phyloP scores from a whole-genome alignment of 768 basidiomycete genomes.

The Fomitopsis serialis region DNA sequence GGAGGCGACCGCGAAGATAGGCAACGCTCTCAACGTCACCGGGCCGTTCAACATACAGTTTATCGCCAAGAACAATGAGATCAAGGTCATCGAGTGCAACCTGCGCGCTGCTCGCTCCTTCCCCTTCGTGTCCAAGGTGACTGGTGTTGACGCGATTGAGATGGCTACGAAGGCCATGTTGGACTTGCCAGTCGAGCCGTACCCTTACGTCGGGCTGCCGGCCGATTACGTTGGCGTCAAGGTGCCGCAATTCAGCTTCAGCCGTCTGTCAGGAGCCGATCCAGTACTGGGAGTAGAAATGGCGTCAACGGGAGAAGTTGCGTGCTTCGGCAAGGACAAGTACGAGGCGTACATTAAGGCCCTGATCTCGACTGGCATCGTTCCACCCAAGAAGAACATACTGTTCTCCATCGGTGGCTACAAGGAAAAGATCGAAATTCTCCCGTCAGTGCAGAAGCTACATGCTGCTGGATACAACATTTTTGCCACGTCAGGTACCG shows the following conservation, averaged over 20 bases:
- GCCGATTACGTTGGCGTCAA: constrained; percentile 97
- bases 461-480: constrained; percentile 90
- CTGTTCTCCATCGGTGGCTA: constrained; percentile 95
- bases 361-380: constrained; percentile 92
- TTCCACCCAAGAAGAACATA: constrained; percentile 95
- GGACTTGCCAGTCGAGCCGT: constrained; percentile 80
- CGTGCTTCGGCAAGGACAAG: constrained; percentile 96
- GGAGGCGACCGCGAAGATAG: constrained; percentile 96
- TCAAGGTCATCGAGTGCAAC: constrained; percentile 99
- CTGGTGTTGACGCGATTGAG: constrained; percentile 96
- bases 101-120: constrained; percentile 95
- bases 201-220: constrained; percentile 85
- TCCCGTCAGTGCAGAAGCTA: constrained; percentile 95
- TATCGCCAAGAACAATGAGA: constrained; percentile 99
- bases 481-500: constrained; percentile 94
- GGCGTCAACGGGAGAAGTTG: constrained; percentile 99
- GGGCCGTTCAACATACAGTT: constrained; percentile 99
- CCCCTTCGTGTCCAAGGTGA: constrained; percentile 99
- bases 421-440: constrained; percentile 94
- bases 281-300: constrained; percentile 98
- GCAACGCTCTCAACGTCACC: constrained; percentile 94
- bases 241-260: constrained; percentile 99
- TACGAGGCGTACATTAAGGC: constrained; percentile 99
- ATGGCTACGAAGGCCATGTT: constrained; percentile 99
- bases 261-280: constrained; percentile 92